phyloP scores from a whole-genome alignment of 1,139 yeast species.

The Saccharomycopsis phalli region DNA sequence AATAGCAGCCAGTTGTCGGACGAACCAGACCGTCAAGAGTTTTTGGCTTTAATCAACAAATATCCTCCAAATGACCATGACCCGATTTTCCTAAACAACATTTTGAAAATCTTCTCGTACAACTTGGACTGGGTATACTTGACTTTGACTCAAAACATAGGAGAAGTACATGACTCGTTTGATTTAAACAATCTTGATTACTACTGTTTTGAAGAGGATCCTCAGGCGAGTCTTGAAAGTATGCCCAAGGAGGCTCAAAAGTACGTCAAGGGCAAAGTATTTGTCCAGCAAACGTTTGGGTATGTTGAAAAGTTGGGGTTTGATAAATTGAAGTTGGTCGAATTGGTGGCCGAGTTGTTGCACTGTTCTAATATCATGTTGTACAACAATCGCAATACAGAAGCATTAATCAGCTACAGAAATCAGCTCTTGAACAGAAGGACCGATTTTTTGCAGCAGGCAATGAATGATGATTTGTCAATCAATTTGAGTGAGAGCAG shows the following conservation, averaged over 20 bases:
- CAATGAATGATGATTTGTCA: slow-evolving; percentile 14
- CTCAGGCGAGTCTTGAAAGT: not conserved
- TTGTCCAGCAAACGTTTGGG: slow-evolving; percentile 17
- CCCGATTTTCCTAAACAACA: slow-evolving; percentile 84
- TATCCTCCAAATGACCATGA: slow-evolving; percentile 95
- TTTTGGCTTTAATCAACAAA: slow-evolving; percentile 41
- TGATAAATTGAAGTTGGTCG: slow-evolving; percentile 91
- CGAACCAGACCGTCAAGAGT: slow-evolving; percentile 3
- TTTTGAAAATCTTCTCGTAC: slow-evolving; percentile 70
- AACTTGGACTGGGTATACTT: slow-evolving; percentile 61
- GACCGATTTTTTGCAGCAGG: slow-evolving; percentile 10
- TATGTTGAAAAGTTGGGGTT: slow-evolving; percentile 48
- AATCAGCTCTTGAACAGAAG: slow-evolving; percentile 33
- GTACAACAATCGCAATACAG: slow-evolving; percentile 79
- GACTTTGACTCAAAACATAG: slow-evolving; percentile 39
- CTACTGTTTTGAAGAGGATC: slow-evolving; percentile 14
- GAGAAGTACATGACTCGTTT: slow-evolving; percentile 5
- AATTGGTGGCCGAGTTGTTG: slow-evolving; percentile 83
- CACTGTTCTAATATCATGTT: slow-evolving; percentile 97
- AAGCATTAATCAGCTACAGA: slow-evolving; percentile 63
- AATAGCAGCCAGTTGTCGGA: not conserved
- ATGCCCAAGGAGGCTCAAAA: not conserved
- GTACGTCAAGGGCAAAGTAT: slow-evolving; percentile 7
- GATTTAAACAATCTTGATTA: slow-evolving; percentile 5
- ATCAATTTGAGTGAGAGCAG: not conserved